Evolutionary conservation across 495 filamentous ascomycete species (phyloP), one percentile per base, ranked within the genome.

Genomic region (Hapsidospora chrysogenum): DNA sequence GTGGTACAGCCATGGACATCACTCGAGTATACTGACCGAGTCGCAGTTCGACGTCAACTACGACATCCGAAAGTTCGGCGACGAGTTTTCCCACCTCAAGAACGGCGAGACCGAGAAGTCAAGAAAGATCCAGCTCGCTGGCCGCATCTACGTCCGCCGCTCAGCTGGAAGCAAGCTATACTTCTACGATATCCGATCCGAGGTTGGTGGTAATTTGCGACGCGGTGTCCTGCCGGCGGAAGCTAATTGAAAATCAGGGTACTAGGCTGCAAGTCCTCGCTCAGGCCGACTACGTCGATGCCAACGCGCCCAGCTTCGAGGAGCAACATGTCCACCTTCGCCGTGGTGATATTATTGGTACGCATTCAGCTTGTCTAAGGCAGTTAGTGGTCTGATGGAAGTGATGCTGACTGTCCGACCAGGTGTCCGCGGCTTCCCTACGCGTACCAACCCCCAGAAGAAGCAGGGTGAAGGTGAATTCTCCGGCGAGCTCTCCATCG

Each of bases 171-270:
- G 65, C 53, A 93, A 89, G 63, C 71, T 96, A 29, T 71, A 78
- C 37, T 97, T 97, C 65, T 97, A 96, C 62, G 85, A 92, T 56
- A 68, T 94, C 48, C 76, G 76, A 40, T 79, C 76, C 5, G 76
- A 87, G 21, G 23, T 33, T 9, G 9, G 31, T n/a, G n/a, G n/a
- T n/a, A n/a, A n/a, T n/a, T 13, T 17, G 7, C 7, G 2, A 3
- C 11, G 18, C 9, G 2, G 11, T 11, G 6, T 7, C 18, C n/a
- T 33, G 54, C 48, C 18, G 54, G 42, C 51, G 56, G 44, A 47
- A 58, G 51, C 18, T 34, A 41, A 17, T 49, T 45, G 41, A 60
- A 61, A 39, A 33, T 21, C 9, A 33, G 36, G 85, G 85, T 33
- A 69, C 78, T 43, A 80, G 79, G 58, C 61, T 89, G 16, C 92